Evolutionary conservation across 2,329 filamentous ascomycete genomes (phyloP), one percentile per base, ranked within the genome.

Genomic region (Hirsutella rhossiliensis): DNA sequence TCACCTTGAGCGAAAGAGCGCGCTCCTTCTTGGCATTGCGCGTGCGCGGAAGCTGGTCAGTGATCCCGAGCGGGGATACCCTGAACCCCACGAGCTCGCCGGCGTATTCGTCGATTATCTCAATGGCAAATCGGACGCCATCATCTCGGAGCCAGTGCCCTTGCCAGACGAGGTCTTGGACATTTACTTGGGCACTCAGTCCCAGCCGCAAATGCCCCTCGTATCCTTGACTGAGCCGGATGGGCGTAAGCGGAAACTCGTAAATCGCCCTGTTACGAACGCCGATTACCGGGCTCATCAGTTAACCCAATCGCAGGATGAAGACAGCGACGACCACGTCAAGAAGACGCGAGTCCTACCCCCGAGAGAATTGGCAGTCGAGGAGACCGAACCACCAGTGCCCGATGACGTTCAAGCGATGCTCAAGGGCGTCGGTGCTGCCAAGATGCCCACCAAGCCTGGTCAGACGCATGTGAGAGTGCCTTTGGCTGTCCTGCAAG

Each of bases 151-250:
- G 13, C 65, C 71, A 2, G 62, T 69, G 9, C 48, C 59, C 3
- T 54, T 79, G 2, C 73, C 74, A 0, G 64, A 68, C 1, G 58
- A 67, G 0, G 62, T 76, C 3, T 64, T 78, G 19, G 69, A 76
- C 38, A 57, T 66, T 29, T 78, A 62, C 53, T 52, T 60, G 32
- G 59, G 55, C 45, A 66, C 67, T 0, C 66, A 67, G 45, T 49
- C 56, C 23, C 53, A 49, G 11, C 58, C 60, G 2, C 65, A 67
- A 40, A 49, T 52, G 23, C 49, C 51, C 9, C 36, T 43, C 19
- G 43, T 47, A 27, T 46, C 41, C 5, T 45, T 45, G 5, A 29
- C 43, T 6, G 50, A 58, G n/a, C 40, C 42, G 34, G 55, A 53
- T 17, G 60, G 54, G 17, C 64, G 66, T 15, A 78, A 78, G 51